Base-by-base conservation (phyloP, 1,284 basidiomycete genomes). In the Hypsizygus ulmarius region DNA sequence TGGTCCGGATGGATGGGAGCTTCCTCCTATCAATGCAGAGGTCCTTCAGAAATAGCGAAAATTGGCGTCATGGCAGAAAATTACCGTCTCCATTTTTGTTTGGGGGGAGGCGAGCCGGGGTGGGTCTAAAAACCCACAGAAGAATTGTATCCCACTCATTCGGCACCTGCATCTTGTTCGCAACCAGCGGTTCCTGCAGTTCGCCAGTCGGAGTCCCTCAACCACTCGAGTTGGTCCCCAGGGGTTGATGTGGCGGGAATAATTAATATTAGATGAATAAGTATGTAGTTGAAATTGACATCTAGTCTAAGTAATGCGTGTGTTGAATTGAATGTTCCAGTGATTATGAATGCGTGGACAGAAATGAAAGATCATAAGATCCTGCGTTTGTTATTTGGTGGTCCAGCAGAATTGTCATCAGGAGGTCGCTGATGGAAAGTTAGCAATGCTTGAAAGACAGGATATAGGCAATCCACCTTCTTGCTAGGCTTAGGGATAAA, bases 1-100 rank as follows among this genome's bases (percentile, higher is more conserved):
- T 64, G 90, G 90, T 11, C 84, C 85, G 39, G 79, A 85, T 28
- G 82, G 83, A 15, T 92, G 93, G 80, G 90, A 95, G 64, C 67
- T 97, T 45, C 91, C 93, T 33, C 77, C 88, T 3, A 74, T 93
- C 35, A 85, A 82, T 64, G 75, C 70, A 39, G 66, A 68, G 19
- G 48, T 43, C 21, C 45, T 52, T 35, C 44, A 46, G 47, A 48
- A 55, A 47, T 49, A 45, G 29, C 21, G 21, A 25, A 7, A 25
- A 7, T 25, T 25, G 21, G 21, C 21, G 21, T 25, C 21, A 7
- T 7, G 3, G 21, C 21, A n/a, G n/a, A n/a, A n/a, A n/a, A n/a
- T n/a, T n/a, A n/a, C n/a, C n/a, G n/a, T n/a, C 7, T 25, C 21
- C 21, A 4, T 7, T 7, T 25, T 25, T 25, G 4, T 25, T 25